These are phyloP conservation scores for Prunus campanulata DNA, from an alignment of 306 rosid species.

Conservation along the genomic window DNA sequence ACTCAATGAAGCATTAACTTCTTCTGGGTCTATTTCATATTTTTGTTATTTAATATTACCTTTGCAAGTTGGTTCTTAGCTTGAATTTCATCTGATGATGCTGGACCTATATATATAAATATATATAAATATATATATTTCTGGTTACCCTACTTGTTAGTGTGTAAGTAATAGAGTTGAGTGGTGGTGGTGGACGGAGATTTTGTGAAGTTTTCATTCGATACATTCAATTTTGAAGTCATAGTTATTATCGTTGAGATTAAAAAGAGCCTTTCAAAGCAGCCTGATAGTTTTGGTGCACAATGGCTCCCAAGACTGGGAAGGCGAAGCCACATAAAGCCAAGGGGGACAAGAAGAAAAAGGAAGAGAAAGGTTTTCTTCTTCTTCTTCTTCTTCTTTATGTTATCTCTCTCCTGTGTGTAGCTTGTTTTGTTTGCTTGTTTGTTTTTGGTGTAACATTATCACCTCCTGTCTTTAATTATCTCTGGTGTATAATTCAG, in stretches of 20 bases:
- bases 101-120: neutral
- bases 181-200: slow-evolving; percentile 19
- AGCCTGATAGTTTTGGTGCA: slow-evolving; percentile 21
- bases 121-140: too few species aligned
- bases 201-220: slow-evolving; percentile 12
- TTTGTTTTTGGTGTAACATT: neutral
- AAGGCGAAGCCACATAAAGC: slow-evolving; percentile 80
- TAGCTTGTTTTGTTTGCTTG: neutral
- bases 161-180: neutral
- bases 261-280: neutral
- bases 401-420: neutral
- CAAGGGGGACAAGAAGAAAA: slow-evolving; percentile 88
- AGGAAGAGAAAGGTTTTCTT: slow-evolving; percentile 82
- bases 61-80: too few species aligned
- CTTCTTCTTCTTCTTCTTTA: neutral
- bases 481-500: too few species aligned
- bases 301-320: slow-evolving; percentile 92
- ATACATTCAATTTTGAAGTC: slow-evolving; percentile 26
- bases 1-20: too few species aligned
- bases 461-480: neutral
- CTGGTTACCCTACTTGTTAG: neutral
- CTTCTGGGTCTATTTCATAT: too few species aligned
- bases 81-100: too few species aligned
- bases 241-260: slow-evolving; percentile 38
- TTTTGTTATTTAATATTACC: too few species aligned